phyloP scores from a whole-genome alignment of 306 rosid species.

The Quercus glauca region DNA sequence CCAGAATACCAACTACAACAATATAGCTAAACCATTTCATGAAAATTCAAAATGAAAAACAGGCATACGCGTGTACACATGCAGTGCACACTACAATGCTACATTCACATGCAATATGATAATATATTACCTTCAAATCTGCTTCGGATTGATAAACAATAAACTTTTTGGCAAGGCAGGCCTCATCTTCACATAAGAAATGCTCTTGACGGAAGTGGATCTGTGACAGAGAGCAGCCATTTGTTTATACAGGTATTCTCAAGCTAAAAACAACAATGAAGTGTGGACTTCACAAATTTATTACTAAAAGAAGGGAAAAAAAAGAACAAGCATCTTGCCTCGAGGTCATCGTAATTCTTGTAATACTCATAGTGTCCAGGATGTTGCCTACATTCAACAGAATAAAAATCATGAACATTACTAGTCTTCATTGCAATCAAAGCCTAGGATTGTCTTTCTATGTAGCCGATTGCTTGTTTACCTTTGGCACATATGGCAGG shows the following conservation, averaged over 20 bases:
- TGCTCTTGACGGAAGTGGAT: conserved; percentile 88
- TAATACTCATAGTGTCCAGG: conserved; percentile 85
- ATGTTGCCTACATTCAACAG: conserved; percentile 63
- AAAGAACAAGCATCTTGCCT: conserved; percentile 54
- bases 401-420: conserved; percentile 12
- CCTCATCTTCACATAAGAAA: conserved; percentile 95
- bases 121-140: conserved; percentile 82
- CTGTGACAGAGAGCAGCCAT: conserved; percentile 37
- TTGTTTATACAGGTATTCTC: conserved; percentile 16
- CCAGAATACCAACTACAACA: conserved; percentile 2
- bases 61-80: conserved; percentile 5
- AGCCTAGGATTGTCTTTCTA: neutral
- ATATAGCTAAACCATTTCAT: neutral
- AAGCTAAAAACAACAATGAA: conserved; percentile 9
- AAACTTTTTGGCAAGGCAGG: conserved; percentile 86
- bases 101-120: neutral
- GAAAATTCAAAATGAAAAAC: conserved; percentile 11
- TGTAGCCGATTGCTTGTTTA: conserved; percentile 18
- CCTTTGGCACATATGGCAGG: conserved; percentile 98
- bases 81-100: neutral
- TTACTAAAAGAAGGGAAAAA: neutral
- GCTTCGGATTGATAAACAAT: conserved; percentile 77
- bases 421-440: conserved; percentile 13
- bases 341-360: conserved; percentile 90
- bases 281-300: neutral